These are phyloP conservation scores for Pterocarpus santalinus DNA, from an alignment of 306 rosid genomes.

Conservation along the genomic window DNA sequence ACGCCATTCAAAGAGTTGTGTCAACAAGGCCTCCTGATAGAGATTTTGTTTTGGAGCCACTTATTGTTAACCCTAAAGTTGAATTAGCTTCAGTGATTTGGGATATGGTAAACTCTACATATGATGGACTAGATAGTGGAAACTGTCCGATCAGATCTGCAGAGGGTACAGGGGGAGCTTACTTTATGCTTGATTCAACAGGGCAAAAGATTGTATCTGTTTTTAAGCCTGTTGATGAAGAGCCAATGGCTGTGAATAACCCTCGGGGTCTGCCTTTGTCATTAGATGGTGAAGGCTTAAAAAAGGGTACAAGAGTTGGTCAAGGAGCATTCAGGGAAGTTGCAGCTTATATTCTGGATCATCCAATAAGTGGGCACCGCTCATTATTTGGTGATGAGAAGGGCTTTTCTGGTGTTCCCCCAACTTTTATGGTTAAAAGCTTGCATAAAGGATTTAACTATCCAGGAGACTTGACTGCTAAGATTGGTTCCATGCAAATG, in stretches of 20 bases:
- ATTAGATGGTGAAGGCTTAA: slow-evolving; percentile 81
- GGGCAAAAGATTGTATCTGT: slow-evolving; percentile 77
- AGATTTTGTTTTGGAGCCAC: slow-evolving; percentile 68
- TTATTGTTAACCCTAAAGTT: slow-evolving; percentile 72
- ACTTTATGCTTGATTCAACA: slow-evolving; percentile 74
- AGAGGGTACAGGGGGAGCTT: slow-evolving; percentile 94
- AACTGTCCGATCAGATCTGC: slow-evolving; percentile 72
- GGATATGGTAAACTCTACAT: slow-evolving; percentile 72
- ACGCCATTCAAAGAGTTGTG: slow-evolving; percentile 41
- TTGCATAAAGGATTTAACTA: slow-evolving; percentile 69
- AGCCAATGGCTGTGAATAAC: slow-evolving; percentile 92
- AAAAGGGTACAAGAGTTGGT: slow-evolving; percentile 87
- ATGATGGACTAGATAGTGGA: slow-evolving; percentile 66
- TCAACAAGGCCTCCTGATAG: slow-evolving; percentile 53
- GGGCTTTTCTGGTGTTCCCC: slow-evolving; percentile 94
- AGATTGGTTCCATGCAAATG: slow-evolving; percentile 92
- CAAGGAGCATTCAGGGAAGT: slow-evolving; percentile 96
- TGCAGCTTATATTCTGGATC: slow-evolving; percentile 90
- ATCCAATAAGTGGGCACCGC: slow-evolving; percentile 68
- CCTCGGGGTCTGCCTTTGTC: slow-evolving; percentile 86
- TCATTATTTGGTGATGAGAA: slow-evolving; percentile 54
- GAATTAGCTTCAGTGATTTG: slow-evolving; percentile 59
- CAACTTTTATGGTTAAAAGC: slow-evolving; percentile 76
- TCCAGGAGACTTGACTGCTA: slow-evolving; percentile 62
- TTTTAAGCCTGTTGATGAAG: slow-evolving; percentile 93